These are phyloP conservation scores for Moelleriella libera DNA, from an alignment of 2,329 filamentous ascomycete genomes.

Conservation along the genomic window DNA sequence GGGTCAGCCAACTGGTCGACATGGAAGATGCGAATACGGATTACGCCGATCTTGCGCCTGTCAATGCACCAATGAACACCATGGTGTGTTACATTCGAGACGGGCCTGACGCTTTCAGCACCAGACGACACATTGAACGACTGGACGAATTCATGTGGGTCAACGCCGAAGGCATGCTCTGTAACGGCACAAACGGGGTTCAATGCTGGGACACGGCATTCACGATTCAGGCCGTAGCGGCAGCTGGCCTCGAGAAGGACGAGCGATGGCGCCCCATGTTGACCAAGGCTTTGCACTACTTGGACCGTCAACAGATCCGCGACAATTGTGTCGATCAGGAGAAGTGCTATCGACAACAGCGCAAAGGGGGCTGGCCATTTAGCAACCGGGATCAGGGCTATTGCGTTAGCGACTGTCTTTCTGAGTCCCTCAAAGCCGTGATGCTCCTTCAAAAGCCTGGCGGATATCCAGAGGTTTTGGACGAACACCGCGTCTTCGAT, in stretches of 20 bases:
- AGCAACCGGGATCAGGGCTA: slow-evolving; percentile 89
- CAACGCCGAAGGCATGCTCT: slow-evolving; percentile 81
- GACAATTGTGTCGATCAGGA: slow-evolving; percentile 68
- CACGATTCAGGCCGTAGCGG: slow-evolving; percentile 66
- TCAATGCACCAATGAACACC: slow-evolving; percentile 85
- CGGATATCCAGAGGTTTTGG: slow-evolving; percentile 59
- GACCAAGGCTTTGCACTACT: slow-evolving; percentile 64
- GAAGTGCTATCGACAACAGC: slow-evolving; percentile 73
- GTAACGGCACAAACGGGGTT: slow-evolving; percentile 95
- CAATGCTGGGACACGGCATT: slow-evolving; percentile 96
- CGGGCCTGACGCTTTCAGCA: slow-evolving; percentile 58
- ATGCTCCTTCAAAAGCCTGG: slow-evolving; percentile 70
- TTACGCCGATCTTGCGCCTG: slow-evolving; percentile 73
- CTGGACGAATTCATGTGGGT: slow-evolving; percentile 84
- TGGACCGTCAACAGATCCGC: slow-evolving; percentile 83
- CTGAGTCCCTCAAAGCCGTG: slow-evolving; percentile 77
- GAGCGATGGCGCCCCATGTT: slow-evolving; percentile 74
- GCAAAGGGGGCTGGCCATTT: slow-evolving; percentile 93
- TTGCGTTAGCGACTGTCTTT: slow-evolving; percentile 86
- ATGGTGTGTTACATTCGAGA: slow-evolving; percentile 73
- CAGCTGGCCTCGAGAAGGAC: slow-evolving; percentile 65
- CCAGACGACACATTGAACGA: slow-evolving; percentile 66
- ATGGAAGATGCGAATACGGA: slow-evolving; percentile 92
- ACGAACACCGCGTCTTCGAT: slow-evolving; percentile 68
- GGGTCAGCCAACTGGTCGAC: slow-evolving; percentile 69